Percentiles rank a stretch among this genome's conserved stretches.
Conservation (phyloP, 306 rosid species). For the Cicer cuneatum region DNA sequence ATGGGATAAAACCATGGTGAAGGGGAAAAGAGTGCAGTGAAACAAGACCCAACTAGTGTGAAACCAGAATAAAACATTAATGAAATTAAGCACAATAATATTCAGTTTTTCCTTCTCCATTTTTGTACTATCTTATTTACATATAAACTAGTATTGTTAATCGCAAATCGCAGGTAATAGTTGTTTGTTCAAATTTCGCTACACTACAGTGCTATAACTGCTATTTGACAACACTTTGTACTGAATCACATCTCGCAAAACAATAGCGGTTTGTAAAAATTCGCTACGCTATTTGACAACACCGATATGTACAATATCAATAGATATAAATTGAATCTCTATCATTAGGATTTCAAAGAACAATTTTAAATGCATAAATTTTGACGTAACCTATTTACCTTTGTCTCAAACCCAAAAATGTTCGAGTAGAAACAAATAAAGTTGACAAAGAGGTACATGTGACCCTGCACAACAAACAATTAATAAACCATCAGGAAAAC, state of each 20-base stretch:
- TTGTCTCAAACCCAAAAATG: slow-evolving; percentile 94
- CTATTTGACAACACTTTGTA: too few relatives aligned
- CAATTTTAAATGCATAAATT: slow-evolving; percentile 27
- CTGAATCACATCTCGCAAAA: too few relatives aligned
- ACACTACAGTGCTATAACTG: too few relatives aligned
- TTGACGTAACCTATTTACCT: slow-evolving; percentile 58
- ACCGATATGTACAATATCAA: not conserved
- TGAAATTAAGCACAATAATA: not conserved
- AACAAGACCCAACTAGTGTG: too few relatives aligned
- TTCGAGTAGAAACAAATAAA: slow-evolving; percentile 92
- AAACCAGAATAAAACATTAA: too few relatives aligned
- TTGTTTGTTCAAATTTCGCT: too few relatives aligned
- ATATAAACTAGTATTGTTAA: too few relatives aligned
- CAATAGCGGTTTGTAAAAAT: too few relatives aligned
- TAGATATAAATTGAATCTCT: slow-evolving; percentile 27
- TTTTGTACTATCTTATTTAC: not conserved
- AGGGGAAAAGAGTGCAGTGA: too few relatives aligned
- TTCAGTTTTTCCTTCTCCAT: not conserved
- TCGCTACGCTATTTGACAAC: too few relatives aligned
- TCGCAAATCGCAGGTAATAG: too few relatives aligned
- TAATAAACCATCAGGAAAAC: slow-evolving; percentile 47
- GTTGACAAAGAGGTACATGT: slow-evolving; percentile 87
- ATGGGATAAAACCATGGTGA: too few relatives aligned
- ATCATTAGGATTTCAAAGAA: slow-evolving; percentile 30
- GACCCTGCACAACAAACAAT: slow-evolving; percentile 71